Conservation (phyloP, 2,329 filamentous ascomycete genomes). For the Coleophoma crateriformis region DNA sequence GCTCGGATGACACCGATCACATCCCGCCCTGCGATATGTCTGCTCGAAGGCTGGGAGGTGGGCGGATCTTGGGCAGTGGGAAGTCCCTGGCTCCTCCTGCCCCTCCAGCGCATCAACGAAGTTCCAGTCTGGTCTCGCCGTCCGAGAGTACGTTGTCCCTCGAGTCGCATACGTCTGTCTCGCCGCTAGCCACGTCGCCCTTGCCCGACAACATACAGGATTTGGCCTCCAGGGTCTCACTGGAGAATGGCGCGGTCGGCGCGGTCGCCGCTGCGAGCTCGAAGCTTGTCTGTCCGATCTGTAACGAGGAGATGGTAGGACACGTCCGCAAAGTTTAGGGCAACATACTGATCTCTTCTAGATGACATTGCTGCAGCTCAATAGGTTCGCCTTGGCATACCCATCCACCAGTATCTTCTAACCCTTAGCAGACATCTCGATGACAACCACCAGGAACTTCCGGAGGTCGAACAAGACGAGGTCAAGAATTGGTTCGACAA, state of each 20-base stretch:
- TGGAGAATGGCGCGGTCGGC: slow-evolving; percentile 52
- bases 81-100: slow-evolving; percentile 68
- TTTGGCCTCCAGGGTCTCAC: slow-evolving; percentile 72
- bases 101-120: slow-evolving; percentile 34
- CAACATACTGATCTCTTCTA: slow-evolving; percentile 27
- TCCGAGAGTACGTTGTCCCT: slow-evolving; percentile 73
- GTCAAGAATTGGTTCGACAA: slow-evolving; percentile 75
- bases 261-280: slow-evolving; percentile 49
- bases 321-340: too few species aligned
- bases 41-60: slow-evolving; percentile 82
- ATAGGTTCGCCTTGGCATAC: slow-evolving; percentile 47
- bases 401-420: slow-evolving; percentile 3
- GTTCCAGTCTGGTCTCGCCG: slow-evolving; percentile 40
- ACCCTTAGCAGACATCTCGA: slow-evolving; percentile 56
- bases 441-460: slow-evolving; percentile 67
- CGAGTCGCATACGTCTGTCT: slow-evolving; percentile 66
- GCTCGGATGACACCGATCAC: slow-evolving; percentile 13
- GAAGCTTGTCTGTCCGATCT: slow-evolving; percentile 90
- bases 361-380: slow-evolving; percentile 89
- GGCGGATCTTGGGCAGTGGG: slow-evolving; percentile 83
- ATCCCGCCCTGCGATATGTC: slow-evolving; percentile 53
- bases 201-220: slow-evolving; percentile 70
- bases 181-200: slow-evolving; percentile 49
- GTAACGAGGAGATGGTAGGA: slow-evolving; percentile 90
- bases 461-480: slow-evolving; percentile 68